Conservation (phyloP, 2,329 filamentous ascomycete species). For the Diplocarpon mali region DNA sequence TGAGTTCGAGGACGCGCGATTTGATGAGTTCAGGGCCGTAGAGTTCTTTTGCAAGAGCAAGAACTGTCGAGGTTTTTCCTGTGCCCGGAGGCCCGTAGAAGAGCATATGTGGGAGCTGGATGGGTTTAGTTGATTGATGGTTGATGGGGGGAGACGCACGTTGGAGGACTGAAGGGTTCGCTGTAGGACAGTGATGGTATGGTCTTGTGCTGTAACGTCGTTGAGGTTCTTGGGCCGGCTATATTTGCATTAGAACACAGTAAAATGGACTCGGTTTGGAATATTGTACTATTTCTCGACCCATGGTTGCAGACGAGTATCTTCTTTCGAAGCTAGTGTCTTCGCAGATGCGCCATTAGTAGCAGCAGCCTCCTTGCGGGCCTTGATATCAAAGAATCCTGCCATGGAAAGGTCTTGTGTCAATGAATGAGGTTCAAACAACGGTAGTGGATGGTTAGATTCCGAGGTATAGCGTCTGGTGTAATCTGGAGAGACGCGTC, state of each 20-base stretch:
- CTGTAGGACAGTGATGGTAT: constrained; percentile 86
- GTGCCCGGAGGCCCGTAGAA: constrained; percentile 98
- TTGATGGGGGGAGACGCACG: constrained; percentile 33
- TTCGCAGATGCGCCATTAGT: constrained; percentile 56
- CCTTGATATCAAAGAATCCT: constrained; percentile 93
- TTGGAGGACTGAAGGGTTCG: constrained; percentile 92
- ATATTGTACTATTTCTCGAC: constrained; percentile 91
- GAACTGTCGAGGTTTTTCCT: constrained; percentile 94
- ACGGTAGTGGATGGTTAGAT: not conserved
- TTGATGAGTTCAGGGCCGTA: constrained; percentile 93
- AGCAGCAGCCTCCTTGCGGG: constrained; percentile 67
- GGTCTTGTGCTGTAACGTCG: constrained; percentile 95
- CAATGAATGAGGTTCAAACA: not conserved
- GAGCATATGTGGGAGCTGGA: constrained; percentile 92
- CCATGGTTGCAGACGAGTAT: constrained; percentile 73
- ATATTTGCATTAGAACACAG: constrained; percentile 23
- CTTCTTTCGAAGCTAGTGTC: constrained; percentile 50
- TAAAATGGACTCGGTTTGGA: not conserved
- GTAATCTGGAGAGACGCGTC: too few species aligned
- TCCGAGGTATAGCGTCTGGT: not conserved
- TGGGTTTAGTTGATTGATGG: constrained; percentile 4
- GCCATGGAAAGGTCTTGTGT: constrained; percentile 44
- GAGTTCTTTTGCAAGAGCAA: constrained; percentile 92
- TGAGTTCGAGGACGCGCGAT: constrained; percentile 92
- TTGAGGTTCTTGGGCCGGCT: constrained; percentile 88